Evolutionary conservation across 805 yeast species (phyloP).

Genomic region (Cyberlindnera mississippiensis): DNA sequence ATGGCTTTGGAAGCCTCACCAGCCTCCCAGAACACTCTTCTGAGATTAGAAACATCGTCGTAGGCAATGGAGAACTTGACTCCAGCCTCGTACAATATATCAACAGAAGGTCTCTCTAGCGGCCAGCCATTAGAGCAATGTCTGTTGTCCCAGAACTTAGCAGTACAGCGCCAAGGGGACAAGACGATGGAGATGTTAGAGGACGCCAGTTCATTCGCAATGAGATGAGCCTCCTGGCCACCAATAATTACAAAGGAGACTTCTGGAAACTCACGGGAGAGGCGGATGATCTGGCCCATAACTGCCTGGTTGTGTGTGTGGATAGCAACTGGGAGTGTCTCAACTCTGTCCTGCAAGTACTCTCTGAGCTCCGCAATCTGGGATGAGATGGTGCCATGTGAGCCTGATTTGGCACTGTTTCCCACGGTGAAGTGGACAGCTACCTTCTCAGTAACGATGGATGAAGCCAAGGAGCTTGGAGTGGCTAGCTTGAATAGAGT

Average conservation of each 20-base stretch:
- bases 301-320: slow-evolving; percentile 7
- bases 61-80: slow-evolving; percentile 7
- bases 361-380: slow-evolving; percentile 6
- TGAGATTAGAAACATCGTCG: slow-evolving; percentile 3
- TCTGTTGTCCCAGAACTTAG: slow-evolving; percentile 11
- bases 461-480: neutral
- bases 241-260: slow-evolving; percentile 3
- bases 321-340: slow-evolving; percentile 3
- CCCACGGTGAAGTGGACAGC: slow-evolving; percentile 10
- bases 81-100: slow-evolving; percentile 8
- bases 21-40: slow-evolving; percentile 8
- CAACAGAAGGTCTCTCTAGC: slow-evolving; percentile 7
- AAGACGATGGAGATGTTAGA: slow-evolving; percentile 3
- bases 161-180: slow-evolving; percentile 10
- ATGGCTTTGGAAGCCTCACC: slow-evolving; percentile 6
- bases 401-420: slow-evolving; percentile 1
- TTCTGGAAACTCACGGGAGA: slow-evolving; percentile 4
- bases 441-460: slow-evolving; percentile 4
- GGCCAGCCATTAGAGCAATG: slow-evolving; percentile 9
- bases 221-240: slow-evolving; percentile 9
- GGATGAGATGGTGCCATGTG: slow-evolving; percentile 7
- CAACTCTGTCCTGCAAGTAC: neutral
- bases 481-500: slow-evolving; percentile 6
- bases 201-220: slow-evolving; percentile 4
- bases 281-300: slow-evolving; percentile 5